A percentile compares a stretch with the other conserved stretches of the same genome.
phyloP scores from a whole-genome alignment of 2,329 filamentous ascomycete genomes.

The Thermomyces lanuginosus region DNA sequence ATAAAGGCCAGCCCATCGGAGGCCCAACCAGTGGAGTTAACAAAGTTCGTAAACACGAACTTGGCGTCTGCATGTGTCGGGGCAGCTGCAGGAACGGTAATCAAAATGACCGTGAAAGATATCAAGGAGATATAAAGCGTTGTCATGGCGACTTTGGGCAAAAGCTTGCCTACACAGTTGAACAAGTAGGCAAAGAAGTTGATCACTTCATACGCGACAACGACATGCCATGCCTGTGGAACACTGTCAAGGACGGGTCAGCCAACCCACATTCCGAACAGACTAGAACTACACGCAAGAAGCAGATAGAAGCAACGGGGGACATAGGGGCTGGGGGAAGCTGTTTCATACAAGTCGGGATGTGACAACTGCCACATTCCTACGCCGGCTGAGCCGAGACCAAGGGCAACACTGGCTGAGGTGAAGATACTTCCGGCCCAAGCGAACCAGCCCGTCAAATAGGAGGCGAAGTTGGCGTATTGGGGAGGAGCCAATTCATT shows the following conservation, averaged over 20 bases:
- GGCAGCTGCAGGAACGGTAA: constrained; percentile 31
- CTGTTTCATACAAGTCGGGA: constrained; percentile 31
- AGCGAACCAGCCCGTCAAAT: constrained; percentile 33
- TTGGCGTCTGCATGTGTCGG: constrained; percentile 29
- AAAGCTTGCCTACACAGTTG: constrained; percentile 23
- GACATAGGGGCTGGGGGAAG: background rate
- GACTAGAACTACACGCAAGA: constrained; percentile 1
- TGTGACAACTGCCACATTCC: constrained; percentile 35
- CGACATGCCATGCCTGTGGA: constrained; percentile 17
- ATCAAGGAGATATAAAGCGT: constrained; percentile 30
- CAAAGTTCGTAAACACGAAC: constrained; percentile 38
- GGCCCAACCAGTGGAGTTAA: constrained; percentile 36
- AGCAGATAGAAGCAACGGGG: too few relatives aligned
- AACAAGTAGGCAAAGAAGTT: constrained; percentile 32
- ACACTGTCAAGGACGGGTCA: constrained; percentile 7
- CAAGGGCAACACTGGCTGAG: constrained; percentile 34
- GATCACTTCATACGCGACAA: constrained; percentile 29
- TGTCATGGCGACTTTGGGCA: constrained; percentile 23
- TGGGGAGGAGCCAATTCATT: constrained; percentile 32
- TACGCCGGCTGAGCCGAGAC: constrained; percentile 28
- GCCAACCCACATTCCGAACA: constrained; percentile 3
- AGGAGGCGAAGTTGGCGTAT: constrained; percentile 30
- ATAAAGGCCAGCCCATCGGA: constrained; percentile 35
- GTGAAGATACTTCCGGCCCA: constrained; percentile 38
- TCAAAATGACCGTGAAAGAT: constrained; percentile 33